phyloP scores from a whole-genome alignment of 1,284 basidiomycete genomes.

The Fomitiporia mediterranea region DNA sequence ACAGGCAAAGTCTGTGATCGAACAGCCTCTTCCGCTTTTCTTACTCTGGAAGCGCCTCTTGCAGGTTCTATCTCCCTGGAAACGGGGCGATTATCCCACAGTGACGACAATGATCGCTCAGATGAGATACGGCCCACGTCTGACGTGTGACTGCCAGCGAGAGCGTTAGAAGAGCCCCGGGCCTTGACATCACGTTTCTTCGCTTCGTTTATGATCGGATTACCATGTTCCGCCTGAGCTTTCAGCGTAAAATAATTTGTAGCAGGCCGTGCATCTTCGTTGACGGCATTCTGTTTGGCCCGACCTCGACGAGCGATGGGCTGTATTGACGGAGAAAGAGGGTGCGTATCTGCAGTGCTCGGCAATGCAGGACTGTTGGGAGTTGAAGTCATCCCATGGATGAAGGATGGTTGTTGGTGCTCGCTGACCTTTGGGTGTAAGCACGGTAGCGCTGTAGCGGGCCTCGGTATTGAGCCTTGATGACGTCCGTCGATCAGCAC shows the following conservation, averaged over 20 bases:
- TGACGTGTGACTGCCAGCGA: background rate
- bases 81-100: constrained; percentile 3
- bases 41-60: background rate
- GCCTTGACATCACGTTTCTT: constrained; percentile 6
- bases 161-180: background rate
- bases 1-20: constrained; percentile 1
- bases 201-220: constrained; percentile 9
- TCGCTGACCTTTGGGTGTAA: background rate
- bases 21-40: background rate
- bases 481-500: background rate
- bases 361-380: constrained; percentile 7
- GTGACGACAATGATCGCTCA: constrained; percentile 12
- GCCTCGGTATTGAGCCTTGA: background rate
- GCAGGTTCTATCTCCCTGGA: background rate
- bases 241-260: constrained; percentile 19
- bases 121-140: background rate
- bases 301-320: constrained; percentile 9
- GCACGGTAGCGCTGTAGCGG: background rate
- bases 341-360: constrained; percentile 6
- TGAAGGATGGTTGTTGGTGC: background rate
- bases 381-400: constrained; percentile 18
- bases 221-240: constrained; percentile 17
- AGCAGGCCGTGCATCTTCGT: constrained; percentile 10
- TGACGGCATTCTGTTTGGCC: background rate
- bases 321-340: constrained; percentile 16